Evolutionary conservation across 495 filamentous ascomycete species (phyloP), one percentile per base, ranked within the genome.

Genomic region (Talaromyces adpressus): DNA sequence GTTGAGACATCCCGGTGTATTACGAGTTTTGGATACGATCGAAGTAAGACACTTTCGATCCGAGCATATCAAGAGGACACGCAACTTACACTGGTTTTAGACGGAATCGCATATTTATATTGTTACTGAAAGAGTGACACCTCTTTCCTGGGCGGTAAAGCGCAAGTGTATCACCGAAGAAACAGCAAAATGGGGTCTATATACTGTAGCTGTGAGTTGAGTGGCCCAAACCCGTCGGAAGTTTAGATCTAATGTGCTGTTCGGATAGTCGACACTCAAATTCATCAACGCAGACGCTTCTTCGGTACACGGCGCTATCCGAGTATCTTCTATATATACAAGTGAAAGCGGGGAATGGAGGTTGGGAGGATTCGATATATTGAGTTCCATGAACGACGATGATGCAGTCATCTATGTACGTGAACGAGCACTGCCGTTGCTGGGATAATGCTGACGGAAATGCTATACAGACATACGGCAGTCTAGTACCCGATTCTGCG

Each of bases 291-390:
- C 90, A 39, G 95, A 98, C 67, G 94, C 93, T 2, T 81, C 88
- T 4, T 96, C 92, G 0, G 85, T 98, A 4, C 94, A 98, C 68
- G 94, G 93, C 41, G 91, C 84, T 64, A 79, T 98, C 29, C 84
- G 91, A 61, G 86, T 89, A 22, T 89, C 91, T 2, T 96, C 93
- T 0, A 83, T 98, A 66, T 98, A 89, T 71, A 91, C 87, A 14
- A 90, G 91, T 72, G 93, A 98, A 72, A 97, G 94, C 74, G 94
- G 94, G 30, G 94, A 98, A 72, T 98, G 94, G 94, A 97, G 94
- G 72, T 77, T 98, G 3, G 92, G 90, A 4, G 94, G 94, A 8
- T 94, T 98, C 62, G 95, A 98, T 66, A 82, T 96, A 9, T 72
- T 98, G 41, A 97, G 93, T 75, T 96, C 90, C 22, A 89, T 97